Conservation (phyloP, 805 yeast species). For the Candida ulmi region DNA sequence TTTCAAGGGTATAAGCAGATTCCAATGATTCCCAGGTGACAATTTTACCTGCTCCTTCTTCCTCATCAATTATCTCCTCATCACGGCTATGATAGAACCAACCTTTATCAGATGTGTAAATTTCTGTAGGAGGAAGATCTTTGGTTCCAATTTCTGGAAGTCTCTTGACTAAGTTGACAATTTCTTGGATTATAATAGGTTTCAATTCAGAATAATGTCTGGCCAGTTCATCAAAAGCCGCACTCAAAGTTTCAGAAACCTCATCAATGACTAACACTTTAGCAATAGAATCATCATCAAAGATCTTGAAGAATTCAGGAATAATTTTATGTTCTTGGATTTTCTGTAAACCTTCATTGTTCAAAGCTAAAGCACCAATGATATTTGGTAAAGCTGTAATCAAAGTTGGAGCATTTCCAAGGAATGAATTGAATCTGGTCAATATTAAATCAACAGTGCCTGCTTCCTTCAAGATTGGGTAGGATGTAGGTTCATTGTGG, state of each 20-base stretch:
- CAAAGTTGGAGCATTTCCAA: conserved; percentile 55
- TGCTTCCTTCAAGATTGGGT: conserved; percentile 71
- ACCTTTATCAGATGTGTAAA: conserved; percentile 37
- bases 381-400: conserved; percentile 63
- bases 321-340: conserved; percentile 39
- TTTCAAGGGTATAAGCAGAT: conserved; percentile 41
- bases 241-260: conserved; percentile 52
- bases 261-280: conserved; percentile 50
- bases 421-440: conserved; percentile 46
- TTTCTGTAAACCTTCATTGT: conserved; percentile 60
- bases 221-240: conserved; percentile 70
- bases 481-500: conserved; percentile 90
- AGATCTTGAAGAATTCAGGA: conserved; percentile 42
- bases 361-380: conserved; percentile 78
- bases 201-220: conserved; percentile 78
- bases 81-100: conserved; percentile 35
- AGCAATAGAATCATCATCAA: conserved; percentile 44
- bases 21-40: conserved; percentile 48
- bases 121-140: conserved; percentile 33
- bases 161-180: conserved; percentile 37
- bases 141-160: conserved; percentile 34
- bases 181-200: conserved; percentile 46
- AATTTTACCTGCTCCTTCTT: conserved; percentile 35
- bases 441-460: conserved; percentile 62
- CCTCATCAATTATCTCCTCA: conserved; percentile 38